These are phyloP conservation scores for Coelastrella sp. DNA, from an alignment of 139 green algal species.

Conservation along the genomic window DNA sequence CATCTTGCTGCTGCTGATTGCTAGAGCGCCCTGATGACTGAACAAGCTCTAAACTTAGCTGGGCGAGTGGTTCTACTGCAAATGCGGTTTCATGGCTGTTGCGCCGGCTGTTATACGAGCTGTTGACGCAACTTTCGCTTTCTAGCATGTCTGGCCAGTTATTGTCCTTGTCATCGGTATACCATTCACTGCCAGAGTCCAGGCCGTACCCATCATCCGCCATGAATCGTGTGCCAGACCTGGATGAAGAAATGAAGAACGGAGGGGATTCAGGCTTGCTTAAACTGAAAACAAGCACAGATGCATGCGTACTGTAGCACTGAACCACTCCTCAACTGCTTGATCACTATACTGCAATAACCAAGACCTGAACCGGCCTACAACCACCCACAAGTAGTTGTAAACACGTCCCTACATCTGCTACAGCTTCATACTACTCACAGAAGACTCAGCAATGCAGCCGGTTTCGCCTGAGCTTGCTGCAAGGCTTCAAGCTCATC, in stretches of 20 bases:
- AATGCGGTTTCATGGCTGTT: background rate
- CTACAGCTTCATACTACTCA: no score
- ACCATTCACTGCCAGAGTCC: background rate
- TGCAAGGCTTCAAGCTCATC: slow-evolving; percentile 38
- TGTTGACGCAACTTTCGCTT: background rate
- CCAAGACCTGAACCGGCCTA: no score
- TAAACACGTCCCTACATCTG: no score
- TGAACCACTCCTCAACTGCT: no score
- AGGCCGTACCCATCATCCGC: background rate
- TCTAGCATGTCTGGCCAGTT: background rate
- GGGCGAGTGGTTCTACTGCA: background rate
- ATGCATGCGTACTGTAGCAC: no score
- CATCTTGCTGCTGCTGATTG: no score
- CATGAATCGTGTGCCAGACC: slow-evolving; percentile 15
- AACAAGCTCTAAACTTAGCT: background rate
- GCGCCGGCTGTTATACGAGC: background rate
- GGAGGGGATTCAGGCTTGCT: no score
- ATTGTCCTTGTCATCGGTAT: background rate
- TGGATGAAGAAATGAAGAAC: no score
- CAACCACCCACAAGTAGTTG: no score
- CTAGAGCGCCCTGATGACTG: no score
- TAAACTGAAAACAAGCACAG: no score
- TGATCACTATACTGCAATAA: no score
- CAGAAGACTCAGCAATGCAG: slow-evolving; percentile 5
- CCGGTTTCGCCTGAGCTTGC: slow-evolving; percentile 21